Conservation (phyloP, 306 rosid genomes). For the Oemleria cerasiformis region DNA sequence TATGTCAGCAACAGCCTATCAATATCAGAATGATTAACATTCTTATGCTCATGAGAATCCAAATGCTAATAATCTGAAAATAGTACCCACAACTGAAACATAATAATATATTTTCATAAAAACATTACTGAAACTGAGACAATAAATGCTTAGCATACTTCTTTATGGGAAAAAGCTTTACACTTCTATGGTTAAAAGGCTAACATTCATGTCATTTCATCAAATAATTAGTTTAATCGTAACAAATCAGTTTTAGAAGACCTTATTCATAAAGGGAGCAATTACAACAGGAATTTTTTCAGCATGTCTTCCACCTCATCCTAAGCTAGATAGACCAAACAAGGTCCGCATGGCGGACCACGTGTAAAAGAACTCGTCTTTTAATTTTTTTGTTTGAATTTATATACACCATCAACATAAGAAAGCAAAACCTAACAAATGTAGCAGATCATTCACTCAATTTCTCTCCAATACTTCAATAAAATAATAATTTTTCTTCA, state of each 20-base stretch:
- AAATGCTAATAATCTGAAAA: not conserved
- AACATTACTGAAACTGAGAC: not conserved
- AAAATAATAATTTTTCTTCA: not conserved
- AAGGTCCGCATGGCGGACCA: not conserved
- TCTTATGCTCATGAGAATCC: not conserved
- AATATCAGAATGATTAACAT: not conserved
- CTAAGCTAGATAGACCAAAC: not conserved
- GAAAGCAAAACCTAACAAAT: not conserved
- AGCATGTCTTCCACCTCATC: not conserved
- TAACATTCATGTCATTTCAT: not conserved
- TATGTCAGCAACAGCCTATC: conserved; percentile 90
- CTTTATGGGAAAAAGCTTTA: not conserved
- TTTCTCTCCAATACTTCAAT: not conserved
- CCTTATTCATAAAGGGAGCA: not conserved
- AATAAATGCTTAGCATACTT: not conserved
- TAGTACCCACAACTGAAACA: not conserved
- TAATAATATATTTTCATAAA: not conserved
- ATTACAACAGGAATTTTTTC: not conserved
- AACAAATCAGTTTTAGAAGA: not conserved
- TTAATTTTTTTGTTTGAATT: not conserved
- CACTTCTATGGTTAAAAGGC: not conserved
- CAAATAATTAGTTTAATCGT: not conserved
- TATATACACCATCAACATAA: not conserved
- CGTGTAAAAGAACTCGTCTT: not conserved
- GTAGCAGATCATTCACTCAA: not conserved